Base-by-base conservation (phyloP, 768 basidiomycete species). In the Psilocybe subaeruginosa region DNA sequence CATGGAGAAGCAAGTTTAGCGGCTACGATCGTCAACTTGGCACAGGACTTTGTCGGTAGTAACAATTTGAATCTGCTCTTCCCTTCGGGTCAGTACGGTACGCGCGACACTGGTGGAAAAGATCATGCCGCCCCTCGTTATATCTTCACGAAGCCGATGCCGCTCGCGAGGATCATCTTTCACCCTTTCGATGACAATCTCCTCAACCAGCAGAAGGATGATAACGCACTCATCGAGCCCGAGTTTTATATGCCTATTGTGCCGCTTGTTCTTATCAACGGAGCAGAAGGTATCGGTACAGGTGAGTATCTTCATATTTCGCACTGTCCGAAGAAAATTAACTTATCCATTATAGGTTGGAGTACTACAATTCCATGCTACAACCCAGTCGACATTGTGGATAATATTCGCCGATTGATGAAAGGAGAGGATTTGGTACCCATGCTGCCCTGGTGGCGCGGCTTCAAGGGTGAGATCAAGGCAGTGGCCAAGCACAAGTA, bases 391-490 rank as follows among this genome's bases (percentile, higher is more conserved):
- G 97, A 99, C 58, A 91, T 99, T 58, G 91, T 98, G 12, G 82
- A 80, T 19, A 99, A 99, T 72, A 76, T 99, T 35, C 88, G 92
- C 12, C 82, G 92, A 5, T 77, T 95, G 65, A 96, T 99, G 92
- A 81, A 82, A 2, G 90, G 85, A 45, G 91, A 97, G 76, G 92
- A 93, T 64, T 71, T 89, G 65, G 85, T 88, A 12, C 83, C 88
- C 0, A 99, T 99, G 93, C 78, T 84, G 9, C 97, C 97, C 2
- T 99, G 97, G 97, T 99, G 93, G 92, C 88, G 95, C 55, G 96
- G 97, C 30, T 99, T 96, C 77, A 87, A 89, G 69, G 96, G 96
- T 43, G 82, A 89, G 39, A 91, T 99, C 76, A 93, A 87, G 76
- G 84, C 85, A 63, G 82, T 85, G 35, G 84, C 83, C 35, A 95